Evolutionary conservation across 2,329 filamentous ascomycete genomes (phyloP).

Genomic region (Decorospora gaudefroyi): DNA sequence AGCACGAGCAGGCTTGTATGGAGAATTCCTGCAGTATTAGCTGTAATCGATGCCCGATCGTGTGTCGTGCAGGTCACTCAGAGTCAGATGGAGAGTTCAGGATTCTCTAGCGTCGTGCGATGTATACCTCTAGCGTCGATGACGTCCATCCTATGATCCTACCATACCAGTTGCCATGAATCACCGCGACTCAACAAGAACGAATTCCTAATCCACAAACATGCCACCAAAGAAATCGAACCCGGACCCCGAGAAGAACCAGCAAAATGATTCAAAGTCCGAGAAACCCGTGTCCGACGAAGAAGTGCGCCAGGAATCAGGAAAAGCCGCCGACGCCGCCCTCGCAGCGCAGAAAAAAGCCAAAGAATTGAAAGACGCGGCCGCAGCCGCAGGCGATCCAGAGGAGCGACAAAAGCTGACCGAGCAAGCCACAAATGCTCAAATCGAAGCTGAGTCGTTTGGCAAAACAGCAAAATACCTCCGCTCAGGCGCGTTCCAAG

Average conservation of each 20-base stretch:
- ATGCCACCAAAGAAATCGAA: conserved; percentile 13
- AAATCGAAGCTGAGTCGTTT: conserved; percentile 31
- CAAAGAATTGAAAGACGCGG: conserved; percentile 26
- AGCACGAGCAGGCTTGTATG: neutral
- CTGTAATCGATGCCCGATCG: no score
- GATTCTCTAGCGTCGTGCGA: conserved; percentile 8
- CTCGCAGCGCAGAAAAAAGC: conserved; percentile 25
- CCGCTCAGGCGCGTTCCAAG: conserved; percentile 30
- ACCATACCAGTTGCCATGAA: no score
- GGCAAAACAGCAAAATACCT: conserved; percentile 35
- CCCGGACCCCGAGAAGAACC: conserved; percentile 1
- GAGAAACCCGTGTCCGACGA: conserved; percentile 22
- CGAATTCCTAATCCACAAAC: neutral
- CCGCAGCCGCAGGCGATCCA: conserved; percentile 22
- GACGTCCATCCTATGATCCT: conserved; percentile 8
- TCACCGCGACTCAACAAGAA: neutral
- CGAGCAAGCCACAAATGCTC: conserved; percentile 26
- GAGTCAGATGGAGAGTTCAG: conserved; percentile 1
- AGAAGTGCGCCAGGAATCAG: conserved; percentile 26
- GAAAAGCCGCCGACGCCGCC: conserved; percentile 25
- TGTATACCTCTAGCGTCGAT: conserved; percentile 15
- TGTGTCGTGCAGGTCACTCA: no score
- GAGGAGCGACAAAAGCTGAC: conserved; percentile 29
- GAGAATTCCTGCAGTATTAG: no score
- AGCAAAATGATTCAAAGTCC: neutral